phyloP scores from a whole-genome alignment of 1,284 basidiomycete genomes.

The Trichosporon inkin region DNA sequence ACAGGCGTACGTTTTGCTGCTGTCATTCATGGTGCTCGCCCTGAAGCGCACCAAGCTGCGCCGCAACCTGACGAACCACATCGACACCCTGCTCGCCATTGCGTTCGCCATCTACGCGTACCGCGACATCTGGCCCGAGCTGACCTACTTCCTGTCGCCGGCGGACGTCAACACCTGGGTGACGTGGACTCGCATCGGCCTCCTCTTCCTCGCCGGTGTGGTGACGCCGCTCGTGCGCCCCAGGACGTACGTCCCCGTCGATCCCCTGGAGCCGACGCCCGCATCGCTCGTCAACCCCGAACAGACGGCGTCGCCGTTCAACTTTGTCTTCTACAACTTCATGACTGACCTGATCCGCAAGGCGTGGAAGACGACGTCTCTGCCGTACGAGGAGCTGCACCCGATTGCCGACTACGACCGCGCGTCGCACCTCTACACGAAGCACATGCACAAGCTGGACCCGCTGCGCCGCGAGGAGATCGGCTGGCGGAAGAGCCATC shows the following conservation, averaged over 20 bases:
- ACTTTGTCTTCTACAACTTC: slow-evolving; percentile 59
- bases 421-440: slow-evolving; percentile 50
- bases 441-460: slow-evolving; percentile 45
- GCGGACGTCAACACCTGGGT: slow-evolving; percentile 50
- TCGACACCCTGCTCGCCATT: slow-evolving; percentile 50
- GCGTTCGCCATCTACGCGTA: slow-evolving; percentile 56
- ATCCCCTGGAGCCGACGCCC: slow-evolving; percentile 46
- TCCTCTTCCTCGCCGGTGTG: slow-evolving; percentile 51
- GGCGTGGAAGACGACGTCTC: slow-evolving; percentile 42
- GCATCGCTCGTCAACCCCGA: slow-evolving; percentile 58
- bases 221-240: slow-evolving; percentile 56
- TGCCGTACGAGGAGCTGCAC: slow-evolving; percentile 52
- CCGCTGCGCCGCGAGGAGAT: slow-evolving; percentile 38
- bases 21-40: slow-evolving; percentile 42
- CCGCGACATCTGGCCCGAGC: slow-evolving; percentile 63
- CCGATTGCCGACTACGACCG: slow-evolving; percentile 61
- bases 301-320: slow-evolving; percentile 62
- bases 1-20: slow-evolving; percentile 41
- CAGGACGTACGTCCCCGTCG: slow-evolving; percentile 53
- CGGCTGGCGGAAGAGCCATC: slow-evolving; percentile 36
- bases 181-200: slow-evolving; percentile 49
- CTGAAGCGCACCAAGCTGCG: slow-evolving; percentile 38
- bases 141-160: slow-evolving; percentile 54
- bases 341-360: slow-evolving; percentile 57
- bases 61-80: slow-evolving; percentile 39